Percentiles rank a stretch among this genome's conserved stretches.
Evolutionary conservation across 345 rosid species (phyloP).

Genomic region (Iberis pinnata): DNA sequence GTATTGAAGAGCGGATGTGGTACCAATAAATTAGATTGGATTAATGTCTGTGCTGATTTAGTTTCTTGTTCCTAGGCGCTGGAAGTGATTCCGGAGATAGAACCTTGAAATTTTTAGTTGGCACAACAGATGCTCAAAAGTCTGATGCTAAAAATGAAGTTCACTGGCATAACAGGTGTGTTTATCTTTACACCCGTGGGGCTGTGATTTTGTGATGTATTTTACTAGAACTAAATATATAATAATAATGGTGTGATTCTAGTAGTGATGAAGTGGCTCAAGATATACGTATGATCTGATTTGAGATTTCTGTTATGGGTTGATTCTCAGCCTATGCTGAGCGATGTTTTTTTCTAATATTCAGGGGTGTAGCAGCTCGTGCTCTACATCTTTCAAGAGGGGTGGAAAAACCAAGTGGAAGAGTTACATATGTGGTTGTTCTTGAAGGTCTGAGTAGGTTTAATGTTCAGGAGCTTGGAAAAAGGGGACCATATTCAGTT

Average conservation of each 20-base stretch:
- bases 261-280: not conserved
- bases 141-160: conserved; percentile 75
- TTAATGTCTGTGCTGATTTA: not conserved
- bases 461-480: conserved; percentile 86
- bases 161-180: conserved; percentile 92
- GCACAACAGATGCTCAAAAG: conserved; percentile 61
- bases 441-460: conserved; percentile 97
- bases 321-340: conserved; percentile 13
- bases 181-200: not conserved
- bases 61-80: conserved; percentile 33
- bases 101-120: conserved; percentile 47
- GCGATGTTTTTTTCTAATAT: conserved; percentile 11
- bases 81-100: conserved; percentile 67
- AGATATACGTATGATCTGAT: conserved; percentile 3
- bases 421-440: conserved; percentile 93
- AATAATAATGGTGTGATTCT: not conserved
- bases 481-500: conserved; percentile 80
- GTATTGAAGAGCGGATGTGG: conserved; percentile 27
- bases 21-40: not conserved
- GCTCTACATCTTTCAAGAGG: conserved; percentile 96
- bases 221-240: too few species aligned
- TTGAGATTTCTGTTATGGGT: conserved; percentile 11
- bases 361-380: conserved; percentile 97
- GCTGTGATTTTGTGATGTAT: not conserved
- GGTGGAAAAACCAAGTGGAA: conserved; percentile 99